phyloP scores from a whole-genome alignment of 345 rosid species.

The Laguncularia racemosa region DNA sequence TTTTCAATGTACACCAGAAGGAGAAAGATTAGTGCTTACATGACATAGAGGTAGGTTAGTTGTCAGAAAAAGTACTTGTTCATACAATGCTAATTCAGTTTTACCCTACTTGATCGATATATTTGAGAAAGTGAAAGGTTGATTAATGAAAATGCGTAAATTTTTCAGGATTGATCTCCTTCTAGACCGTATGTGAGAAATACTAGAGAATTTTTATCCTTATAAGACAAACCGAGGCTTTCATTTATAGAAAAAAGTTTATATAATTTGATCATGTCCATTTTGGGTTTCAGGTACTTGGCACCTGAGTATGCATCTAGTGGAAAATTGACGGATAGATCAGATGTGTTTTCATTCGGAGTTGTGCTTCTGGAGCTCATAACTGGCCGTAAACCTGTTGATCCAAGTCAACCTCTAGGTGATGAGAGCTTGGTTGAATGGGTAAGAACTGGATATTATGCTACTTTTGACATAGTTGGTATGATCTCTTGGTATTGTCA shows the following conservation, averaged over 20 bases:
- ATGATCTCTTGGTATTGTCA: background rate
- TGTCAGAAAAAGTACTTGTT: no score
- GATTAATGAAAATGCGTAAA: no score
- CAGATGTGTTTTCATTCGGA: constrained; percentile 93
- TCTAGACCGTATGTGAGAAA: no score
- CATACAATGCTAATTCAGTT: no score
- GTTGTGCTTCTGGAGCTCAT: constrained; percentile 94
- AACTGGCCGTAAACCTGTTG: constrained; percentile 92
- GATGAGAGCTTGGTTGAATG: constrained; percentile 98
- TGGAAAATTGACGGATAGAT: constrained; percentile 90
- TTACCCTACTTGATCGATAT: no score
- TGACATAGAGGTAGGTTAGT: no score
- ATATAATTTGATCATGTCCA: background rate
- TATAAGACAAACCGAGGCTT: no score
- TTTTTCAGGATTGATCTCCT: no score
- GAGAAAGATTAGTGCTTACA: background rate
- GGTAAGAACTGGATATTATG: constrained; percentile 33
- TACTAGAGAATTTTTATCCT: no score
- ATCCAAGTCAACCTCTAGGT: constrained; percentile 75
- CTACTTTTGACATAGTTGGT: background rate
- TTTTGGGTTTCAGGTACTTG: constrained; percentile 51
- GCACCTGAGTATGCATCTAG: constrained; percentile 98
- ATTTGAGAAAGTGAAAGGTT: no score
- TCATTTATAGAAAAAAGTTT: no score
- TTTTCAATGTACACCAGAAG: background rate